Base-by-base conservation (phyloP, 2,329 filamentous ascomycete genomes). In the Fusarium sp. region DNA sequence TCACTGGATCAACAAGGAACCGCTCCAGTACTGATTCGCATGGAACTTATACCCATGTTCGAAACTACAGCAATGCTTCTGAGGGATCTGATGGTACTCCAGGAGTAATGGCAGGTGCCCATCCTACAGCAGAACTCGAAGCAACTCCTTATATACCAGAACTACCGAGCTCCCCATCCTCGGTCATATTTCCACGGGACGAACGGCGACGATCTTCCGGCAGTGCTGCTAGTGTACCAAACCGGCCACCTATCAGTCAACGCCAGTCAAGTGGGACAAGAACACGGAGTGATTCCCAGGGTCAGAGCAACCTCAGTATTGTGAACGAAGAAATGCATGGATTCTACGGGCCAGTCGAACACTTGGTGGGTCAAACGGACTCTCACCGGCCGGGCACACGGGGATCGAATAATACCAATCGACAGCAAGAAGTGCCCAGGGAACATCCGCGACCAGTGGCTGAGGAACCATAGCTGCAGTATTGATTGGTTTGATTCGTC, bases 301-400 rank as follows among this genome's bases (percentile, higher is more conserved):
- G 68, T 0, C 71, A 70, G 38, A 60, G 60, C 7, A 49, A 67
- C 34, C 58, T 77, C 30, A 70, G 67, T 19, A 68, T 72, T 4
- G 80, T 85, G 30, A 77, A 73, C 43, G 83, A 86, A 68, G 82
- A 83, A 56, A 76, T 83, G 49, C 83, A 85, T 51, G 83, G 83
- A 4, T 80, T 83, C 36, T 82, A 85, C 55, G 83, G 83, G 1
- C 78, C 82, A 2, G 56, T 70, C 4, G 72, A 81, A 47, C 72
- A 75, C 2, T 77, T 77, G 10, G 78, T 75, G 6, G 83, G 83
- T 0, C 79, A 85, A 70, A 85, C 77, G 2, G 77, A 63, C n/a
- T 62, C 59, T 3, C 67, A 70, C 28, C 62, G 63, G 7, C 67
- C 63, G 2, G 73, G 66, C 24, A 71, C 68, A 23, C 48, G 53